Percentiles rank a stretch among this genome's conserved stretches.
phyloP scores from a whole-genome alignment of 345 rosid species.

The Odontarrhena argentea region DNA sequence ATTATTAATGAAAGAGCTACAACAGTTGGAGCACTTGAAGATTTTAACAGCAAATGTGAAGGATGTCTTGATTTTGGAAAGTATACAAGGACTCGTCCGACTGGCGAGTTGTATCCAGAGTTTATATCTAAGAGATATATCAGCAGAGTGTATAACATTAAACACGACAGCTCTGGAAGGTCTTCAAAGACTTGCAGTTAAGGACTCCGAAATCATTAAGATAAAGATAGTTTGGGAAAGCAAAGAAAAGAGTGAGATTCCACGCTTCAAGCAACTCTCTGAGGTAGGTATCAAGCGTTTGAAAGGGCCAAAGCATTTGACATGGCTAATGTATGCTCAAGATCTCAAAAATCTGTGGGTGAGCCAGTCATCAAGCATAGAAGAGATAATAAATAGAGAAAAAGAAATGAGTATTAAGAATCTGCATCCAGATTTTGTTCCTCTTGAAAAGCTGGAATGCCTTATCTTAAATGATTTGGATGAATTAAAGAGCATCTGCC shows the following conservation, averaged over 20 bases:
- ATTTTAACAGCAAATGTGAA: not conserved
- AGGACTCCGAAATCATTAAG: not conserved
- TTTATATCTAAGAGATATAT: not conserved
- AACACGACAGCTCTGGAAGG: conserved; percentile 12
- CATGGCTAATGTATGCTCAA: no score
- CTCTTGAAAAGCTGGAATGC: no score
- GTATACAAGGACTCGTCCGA: not conserved
- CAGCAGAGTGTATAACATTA: not conserved
- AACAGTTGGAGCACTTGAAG: conserved; percentile 1
- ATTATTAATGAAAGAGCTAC: conserved; percentile 6
- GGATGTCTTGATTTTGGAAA: not conserved
- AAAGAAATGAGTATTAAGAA: no score
- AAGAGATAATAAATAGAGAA: no score
- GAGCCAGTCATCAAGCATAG: no score
- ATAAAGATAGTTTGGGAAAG: conserved; percentile 1
- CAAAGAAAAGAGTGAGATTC: not conserved
- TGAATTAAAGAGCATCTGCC: no score
- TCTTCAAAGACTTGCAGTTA: not conserved
- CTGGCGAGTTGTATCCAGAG: not conserved
- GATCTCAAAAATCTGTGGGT: no score
- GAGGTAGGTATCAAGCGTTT: no score
- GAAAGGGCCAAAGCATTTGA: no score
- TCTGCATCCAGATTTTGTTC: no score
- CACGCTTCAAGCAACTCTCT: not conserved
- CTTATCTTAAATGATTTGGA: no score